Conservation (phyloP, 176 grass and related monocot genomes). For the Aegilops sharonensis region DNA sequence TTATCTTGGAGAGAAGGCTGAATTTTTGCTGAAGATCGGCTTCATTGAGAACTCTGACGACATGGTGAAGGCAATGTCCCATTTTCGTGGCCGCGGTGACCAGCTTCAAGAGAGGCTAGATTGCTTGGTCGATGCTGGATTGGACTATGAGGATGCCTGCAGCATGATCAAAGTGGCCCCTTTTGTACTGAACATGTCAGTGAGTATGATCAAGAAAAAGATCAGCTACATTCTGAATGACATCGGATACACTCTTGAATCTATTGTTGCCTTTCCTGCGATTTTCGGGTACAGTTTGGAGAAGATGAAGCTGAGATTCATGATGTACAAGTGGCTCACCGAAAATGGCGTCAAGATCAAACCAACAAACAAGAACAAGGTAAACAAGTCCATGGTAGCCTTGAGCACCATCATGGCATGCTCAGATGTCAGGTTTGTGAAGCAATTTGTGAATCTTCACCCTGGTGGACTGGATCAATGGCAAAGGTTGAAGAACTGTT, state of each 20-base stretch:
- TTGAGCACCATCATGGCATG: conserved; percentile 51
- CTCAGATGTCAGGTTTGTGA: conserved; percentile 48
- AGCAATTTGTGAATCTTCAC: conserved; percentile 49
- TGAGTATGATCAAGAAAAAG: conserved; percentile 41
- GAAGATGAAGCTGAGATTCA: conserved; percentile 56
- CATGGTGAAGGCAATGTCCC: conserved; percentile 45
- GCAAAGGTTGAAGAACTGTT: conserved; percentile 42
- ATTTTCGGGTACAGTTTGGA: conserved; percentile 50
- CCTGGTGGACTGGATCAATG: conserved; percentile 48
- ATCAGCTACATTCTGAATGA: conserved; percentile 53
- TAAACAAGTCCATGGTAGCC: conserved; percentile 24
- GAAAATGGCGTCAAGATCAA: conserved; percentile 29
- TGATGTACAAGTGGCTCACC: conserved; percentile 47
- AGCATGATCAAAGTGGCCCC: conserved; percentile 50
- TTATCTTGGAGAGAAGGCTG: conserved; percentile 49
- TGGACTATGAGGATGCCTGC: conserved; percentile 41
- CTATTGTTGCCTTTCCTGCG: conserved; percentile 36
- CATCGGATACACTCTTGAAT: conserved; percentile 40
- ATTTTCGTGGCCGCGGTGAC: conserved; percentile 44
- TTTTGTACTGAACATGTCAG: conserved; percentile 41
- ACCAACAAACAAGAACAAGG: conserved; percentile 15
- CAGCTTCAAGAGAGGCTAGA: conserved; percentile 54
- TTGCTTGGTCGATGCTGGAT: conserved; percentile 44
- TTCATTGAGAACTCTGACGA: conserved; percentile 54
- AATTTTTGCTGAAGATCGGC: conserved; percentile 55